These are phyloP conservation scores for Plantago coronopus DNA, from an alignment of 305 asterid species.

Conservation along the genomic window DNA sequence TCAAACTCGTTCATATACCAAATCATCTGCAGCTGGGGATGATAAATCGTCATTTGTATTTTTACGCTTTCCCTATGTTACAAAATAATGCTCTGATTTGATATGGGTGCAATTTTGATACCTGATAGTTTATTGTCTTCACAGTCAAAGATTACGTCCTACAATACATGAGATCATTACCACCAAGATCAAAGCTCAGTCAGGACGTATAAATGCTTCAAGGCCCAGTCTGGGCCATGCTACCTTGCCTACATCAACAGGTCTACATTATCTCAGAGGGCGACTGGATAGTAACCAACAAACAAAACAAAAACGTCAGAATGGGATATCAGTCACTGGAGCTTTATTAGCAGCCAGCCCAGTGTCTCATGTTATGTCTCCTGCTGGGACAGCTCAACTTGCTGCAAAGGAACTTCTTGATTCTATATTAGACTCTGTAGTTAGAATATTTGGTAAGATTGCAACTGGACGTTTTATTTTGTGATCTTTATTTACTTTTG, in stretches of 20 bases:
- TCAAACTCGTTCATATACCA: neutral
- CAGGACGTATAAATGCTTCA: conserved; percentile 50
- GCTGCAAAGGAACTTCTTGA: conserved; percentile 88
- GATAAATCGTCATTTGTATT: neutral
- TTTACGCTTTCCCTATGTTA: neutral
- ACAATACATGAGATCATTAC: conserved; percentile 88
- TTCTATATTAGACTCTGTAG: conserved; percentile 70
- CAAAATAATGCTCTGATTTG: neutral
- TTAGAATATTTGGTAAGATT: conserved; percentile 78
- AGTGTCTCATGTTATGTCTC: conserved; percentile 91
- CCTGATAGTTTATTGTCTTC: conserved; percentile 19
- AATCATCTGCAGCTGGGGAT: too few species aligned
- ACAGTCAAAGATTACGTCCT: conserved; percentile 89
- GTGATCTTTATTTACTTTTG: conserved; percentile 7
- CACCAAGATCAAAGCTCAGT: conserved; percentile 76
- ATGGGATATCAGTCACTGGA: conserved; percentile 64
- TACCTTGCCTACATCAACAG: conserved; percentile 49
- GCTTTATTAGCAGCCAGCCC: conserved; percentile 81
- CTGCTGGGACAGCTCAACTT: conserved; percentile 85
- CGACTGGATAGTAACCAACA: conserved; percentile 61
- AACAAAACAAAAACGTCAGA: conserved; percentile 66
- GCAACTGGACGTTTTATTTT: conserved; percentile 19
- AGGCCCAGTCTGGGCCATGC: conserved; percentile 62
- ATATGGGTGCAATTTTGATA: conserved; percentile 22
- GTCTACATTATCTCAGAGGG: conserved; percentile 71